Evolutionary conservation across 2,329 filamentous ascomycete species (phyloP), one percentile per base, ranked within the genome.

Genomic region (Coniochaeta hoffmannii): DNA sequence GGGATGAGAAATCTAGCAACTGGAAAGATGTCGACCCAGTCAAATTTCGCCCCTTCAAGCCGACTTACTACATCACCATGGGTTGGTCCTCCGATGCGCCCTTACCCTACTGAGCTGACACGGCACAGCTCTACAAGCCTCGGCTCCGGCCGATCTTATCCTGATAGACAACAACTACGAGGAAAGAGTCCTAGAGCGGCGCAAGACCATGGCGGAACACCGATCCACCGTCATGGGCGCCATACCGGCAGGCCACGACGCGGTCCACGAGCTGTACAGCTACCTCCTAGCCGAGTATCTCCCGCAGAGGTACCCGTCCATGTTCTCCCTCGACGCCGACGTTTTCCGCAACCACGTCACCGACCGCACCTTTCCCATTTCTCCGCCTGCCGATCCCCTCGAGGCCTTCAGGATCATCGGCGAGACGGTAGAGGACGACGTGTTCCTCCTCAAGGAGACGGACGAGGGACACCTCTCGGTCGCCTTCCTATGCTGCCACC

Each of bases 11-110:
- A 46, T 2, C 11, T 46, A 14, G n/a, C n/a, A 46, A 76, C 58
- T 78, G 76, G 72, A 63, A 68, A 35, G 57, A 62, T 1, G 67
- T 66, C 1, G 64, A 69, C 9, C 75, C 76, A 0, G 58, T 62
- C 3, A 68, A 71, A 35, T 69, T 76, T 34, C 69, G 78, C 2
- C 77, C 76, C 0, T 81, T 79, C 63, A 80, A 79, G 63, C 72
- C 76, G 0, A 71, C 71, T 2, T 82, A 79, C 60, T 68, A 81
- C 60, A 80, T 81, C 57, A 79, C 76, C 0, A 81, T 82, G 78
- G 78, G 78, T 76, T 61, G 1, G 11, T 46, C 11, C 1, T 19
- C 11, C 1, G 7, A 61, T 57, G 50, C 30, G 41, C n/a, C n/a
- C n/a, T 55, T 38, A 53, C 56, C 52, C 15, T 15, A 36, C 26